Evolutionary conservation across 2,329 filamentous ascomycete genomes (phyloP).

Genomic region (Fusarium keratoplasticum): DNA sequence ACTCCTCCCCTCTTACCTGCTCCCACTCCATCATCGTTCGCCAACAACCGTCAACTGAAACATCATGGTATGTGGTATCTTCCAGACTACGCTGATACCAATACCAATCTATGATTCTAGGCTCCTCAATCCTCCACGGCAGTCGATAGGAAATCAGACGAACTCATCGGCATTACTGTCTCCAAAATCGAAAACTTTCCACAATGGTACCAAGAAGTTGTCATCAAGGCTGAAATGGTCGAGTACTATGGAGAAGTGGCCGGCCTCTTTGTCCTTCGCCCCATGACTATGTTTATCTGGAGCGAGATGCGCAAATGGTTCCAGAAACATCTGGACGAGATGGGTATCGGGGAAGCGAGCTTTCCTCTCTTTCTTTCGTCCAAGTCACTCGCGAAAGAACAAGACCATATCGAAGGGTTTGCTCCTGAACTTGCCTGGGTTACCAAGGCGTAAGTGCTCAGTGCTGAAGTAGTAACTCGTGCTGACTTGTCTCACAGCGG

Average conservation of each 20-base stretch:
- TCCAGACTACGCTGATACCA: rapidly evolving
- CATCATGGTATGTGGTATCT: background rate
- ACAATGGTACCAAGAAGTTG: conserved; percentile 97
- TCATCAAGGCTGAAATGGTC: conserved; percentile 96
- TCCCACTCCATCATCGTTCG: too few relatives aligned
- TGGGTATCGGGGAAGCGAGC: conserved; percentile 95
- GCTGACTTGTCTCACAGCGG: conserved; percentile 66
- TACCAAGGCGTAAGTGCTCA: conserved; percentile 75
- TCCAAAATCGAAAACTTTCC: conserved; percentile 88
- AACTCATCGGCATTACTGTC: conserved; percentile 89
- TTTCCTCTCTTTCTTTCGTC: conserved; percentile 97
- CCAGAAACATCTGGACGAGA: conserved; percentile 80
- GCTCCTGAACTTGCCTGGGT: conserved; percentile 93
- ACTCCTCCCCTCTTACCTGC: background rate
- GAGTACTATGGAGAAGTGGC: conserved; percentile 95
- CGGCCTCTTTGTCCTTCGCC: conserved; percentile 93
- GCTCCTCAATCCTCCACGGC: background rate
- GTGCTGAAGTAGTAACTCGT: background rate
- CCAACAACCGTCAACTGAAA: background rate
- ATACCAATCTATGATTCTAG: background rate
- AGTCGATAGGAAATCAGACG: conserved; percentile 67
- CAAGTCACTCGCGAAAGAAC: conserved; percentile 88
- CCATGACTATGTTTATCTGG: conserved; percentile 75
- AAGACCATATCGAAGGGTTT: conserved; percentile 97
- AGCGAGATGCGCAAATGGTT: conserved; percentile 75